phyloP scores from a whole-genome alignment of 345 rosid species.

The Cardamine resedifolia region DNA sequence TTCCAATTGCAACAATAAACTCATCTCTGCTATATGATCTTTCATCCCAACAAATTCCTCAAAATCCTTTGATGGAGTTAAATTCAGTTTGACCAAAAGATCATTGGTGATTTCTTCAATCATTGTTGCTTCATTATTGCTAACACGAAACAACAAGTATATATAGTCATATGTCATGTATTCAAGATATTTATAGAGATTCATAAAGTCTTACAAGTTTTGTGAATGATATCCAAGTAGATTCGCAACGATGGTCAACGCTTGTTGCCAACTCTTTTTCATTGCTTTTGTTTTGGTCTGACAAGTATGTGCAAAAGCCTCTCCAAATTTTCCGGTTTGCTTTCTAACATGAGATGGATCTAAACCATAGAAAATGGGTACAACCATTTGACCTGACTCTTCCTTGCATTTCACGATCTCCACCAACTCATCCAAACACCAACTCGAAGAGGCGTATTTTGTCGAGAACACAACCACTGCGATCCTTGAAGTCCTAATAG shows the following conservation, averaged over 20 bases:
- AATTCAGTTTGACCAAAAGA: not conserved
- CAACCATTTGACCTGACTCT: not conserved
- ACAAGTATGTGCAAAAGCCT: not conserved
- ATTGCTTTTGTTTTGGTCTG: not conserved
- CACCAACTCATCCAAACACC: not conserved
- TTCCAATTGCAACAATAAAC: not conserved
- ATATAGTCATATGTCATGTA: no score
- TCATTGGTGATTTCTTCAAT: not conserved
- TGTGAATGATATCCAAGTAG: not conserved
- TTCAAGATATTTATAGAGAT: no score
- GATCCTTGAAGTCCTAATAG: no score
- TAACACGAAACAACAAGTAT: no score
- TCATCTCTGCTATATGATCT: not conserved
- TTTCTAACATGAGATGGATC: slow-evolving; percentile 2
- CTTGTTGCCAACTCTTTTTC: not conserved
- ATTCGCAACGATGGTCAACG: not conserved
- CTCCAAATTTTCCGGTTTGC: not conserved
- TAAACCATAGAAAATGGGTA: slow-evolving; percentile 3
- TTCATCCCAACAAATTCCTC: not conserved
- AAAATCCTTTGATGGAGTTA: not conserved
- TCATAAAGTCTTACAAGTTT: no score
- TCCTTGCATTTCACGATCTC: not conserved
- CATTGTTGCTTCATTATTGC: not conserved
- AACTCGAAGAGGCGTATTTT: not conserved
- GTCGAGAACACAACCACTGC: not conserved